A percentile compares a stretch with the other conserved stretches of the same genome.
These are phyloP conservation scores for Rhipidocladum racemiflorum DNA, from an alignment of 176 grass and related monocot species.

Conservation along the genomic window DNA sequence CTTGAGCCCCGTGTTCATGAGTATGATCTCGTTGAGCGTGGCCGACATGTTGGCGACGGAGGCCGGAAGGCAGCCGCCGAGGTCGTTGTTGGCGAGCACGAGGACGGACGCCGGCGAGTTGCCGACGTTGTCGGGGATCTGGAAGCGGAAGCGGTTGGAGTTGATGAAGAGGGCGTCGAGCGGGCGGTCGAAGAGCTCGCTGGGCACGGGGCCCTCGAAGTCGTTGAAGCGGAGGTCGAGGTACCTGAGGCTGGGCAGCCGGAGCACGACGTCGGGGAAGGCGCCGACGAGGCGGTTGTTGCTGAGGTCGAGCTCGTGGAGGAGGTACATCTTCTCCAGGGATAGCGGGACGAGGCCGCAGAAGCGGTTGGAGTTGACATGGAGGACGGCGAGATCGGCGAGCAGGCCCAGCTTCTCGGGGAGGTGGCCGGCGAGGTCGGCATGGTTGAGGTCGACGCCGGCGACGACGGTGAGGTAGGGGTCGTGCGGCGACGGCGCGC, in stretches of 20 bases:
- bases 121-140: conserved; percentile 80
- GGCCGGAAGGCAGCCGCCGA: conserved; percentile 66
- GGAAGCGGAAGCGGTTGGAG: conserved; percentile 77
- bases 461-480: conserved; percentile 61
- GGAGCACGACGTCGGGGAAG: conserved; percentile 60
- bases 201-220: conserved; percentile 75
- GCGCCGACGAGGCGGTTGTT: conserved; percentile 88
- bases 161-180: conserved; percentile 86
- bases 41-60: conserved; percentile 75
- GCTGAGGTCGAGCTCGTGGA: conserved; percentile 92
- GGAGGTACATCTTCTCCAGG: background rate
- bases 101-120: conserved; percentile 77
- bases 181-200: conserved; percentile 61
- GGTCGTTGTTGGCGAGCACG: conserved; percentile 81
- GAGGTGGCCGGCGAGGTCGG: conserved; percentile 84
- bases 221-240: conserved; percentile 84
- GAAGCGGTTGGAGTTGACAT: conserved; percentile 95
- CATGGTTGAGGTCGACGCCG: conserved; percentile 86
- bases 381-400: conserved; percentile 67
- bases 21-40: conserved; percentile 74
- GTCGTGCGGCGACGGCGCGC: conserved; percentile 52
- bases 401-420: conserved; percentile 68
- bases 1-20: conserved; percentile 67
- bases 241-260: conserved; percentile 40
- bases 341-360: conserved; percentile 62